A percentile compares a stretch with the other conserved stretches of the same genome.
These are phyloP conservation scores for Penicillium subrubescens DNA, from an alignment of 495 filamentous ascomycete species.

Conservation along the genomic window DNA sequence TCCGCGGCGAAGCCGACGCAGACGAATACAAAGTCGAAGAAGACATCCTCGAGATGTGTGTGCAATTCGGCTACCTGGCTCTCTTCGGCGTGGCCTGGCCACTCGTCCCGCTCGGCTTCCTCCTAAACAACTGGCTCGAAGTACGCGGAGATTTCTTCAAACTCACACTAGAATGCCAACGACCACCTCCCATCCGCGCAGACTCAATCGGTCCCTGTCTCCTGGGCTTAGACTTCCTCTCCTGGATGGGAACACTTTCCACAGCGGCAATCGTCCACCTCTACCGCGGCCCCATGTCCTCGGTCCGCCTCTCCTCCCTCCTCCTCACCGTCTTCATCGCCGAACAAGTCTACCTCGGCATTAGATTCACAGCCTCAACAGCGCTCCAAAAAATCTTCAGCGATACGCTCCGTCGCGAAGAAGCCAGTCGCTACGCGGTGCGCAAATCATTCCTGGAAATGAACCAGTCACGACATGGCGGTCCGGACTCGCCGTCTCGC, in stretches of 20 bases:
- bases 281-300: conserved; percentile 64
- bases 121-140: conserved; percentile 95
- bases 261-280: conserved; percentile 84
- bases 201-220: conserved; percentile 95
- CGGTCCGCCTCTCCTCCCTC: conserved; percentile 71
- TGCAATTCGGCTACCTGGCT: conserved; percentile 71
- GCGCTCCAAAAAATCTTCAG: conserved; percentile 75
- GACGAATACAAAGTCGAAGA: conserved; percentile 76
- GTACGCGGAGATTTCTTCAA: conserved; percentile 91
- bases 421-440: conserved; percentile 67
- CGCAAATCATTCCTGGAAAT: conserved; percentile 66
- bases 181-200: conserved; percentile 83
- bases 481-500: conserved; percentile 15
- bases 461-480: background rate
- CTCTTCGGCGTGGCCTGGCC: conserved; percentile 95
- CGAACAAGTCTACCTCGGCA: conserved; percentile 79
- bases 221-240: conserved; percentile 78
- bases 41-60: conserved; percentile 49
- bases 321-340: conserved; percentile 78
- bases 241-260: conserved; percentile 86
- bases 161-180: conserved; percentile 82
- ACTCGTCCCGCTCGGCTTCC: conserved; percentile 79
- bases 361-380: conserved; percentile 64
- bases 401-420: conserved; percentile 75
- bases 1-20: conserved; percentile 80